Percentiles rank a stretch among this genome's conserved stretches.
Evolutionary conservation across 83 land plant genomes (phyloP).

Genomic region (Larix sibirica): DNA sequence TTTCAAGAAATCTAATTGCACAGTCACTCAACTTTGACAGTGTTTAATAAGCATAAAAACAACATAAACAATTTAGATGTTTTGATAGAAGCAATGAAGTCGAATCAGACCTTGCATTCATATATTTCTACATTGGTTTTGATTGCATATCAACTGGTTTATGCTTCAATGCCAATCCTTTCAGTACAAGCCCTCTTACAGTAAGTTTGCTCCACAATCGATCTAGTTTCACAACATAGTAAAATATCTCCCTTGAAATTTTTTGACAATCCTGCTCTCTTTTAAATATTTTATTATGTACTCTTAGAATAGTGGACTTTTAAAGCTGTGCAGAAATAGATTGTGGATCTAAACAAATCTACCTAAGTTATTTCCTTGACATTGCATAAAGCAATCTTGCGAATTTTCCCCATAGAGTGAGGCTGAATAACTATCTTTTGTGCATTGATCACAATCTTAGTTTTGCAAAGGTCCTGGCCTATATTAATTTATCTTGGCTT

Average conservation of each 20-base stretch:
- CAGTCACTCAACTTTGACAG: conserved; percentile 46
- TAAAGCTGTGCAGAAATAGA: conserved; percentile 70
- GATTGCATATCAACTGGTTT: conserved; percentile 98
- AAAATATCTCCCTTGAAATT: neutral
- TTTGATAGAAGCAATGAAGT: neutral
- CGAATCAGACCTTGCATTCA: conserved; percentile 30
- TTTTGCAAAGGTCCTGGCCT: too few species aligned
- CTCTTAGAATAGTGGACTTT: neutral
- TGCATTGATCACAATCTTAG: too few species aligned
- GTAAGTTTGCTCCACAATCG: conserved; percentile 30
- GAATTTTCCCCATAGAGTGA: too few species aligned
- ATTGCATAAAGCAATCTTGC: too few species aligned
- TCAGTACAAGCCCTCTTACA: conserved; percentile 64
- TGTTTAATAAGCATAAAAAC: conserved; percentile 19
- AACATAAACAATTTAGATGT: conserved; percentile 8
- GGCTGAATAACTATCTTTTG: too few species aligned
- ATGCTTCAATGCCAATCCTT: conserved; percentile 60
- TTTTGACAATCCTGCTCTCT: neutral
- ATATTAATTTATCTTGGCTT: too few species aligned
- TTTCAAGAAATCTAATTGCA: conserved; percentile 24
- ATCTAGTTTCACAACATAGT: neutral
- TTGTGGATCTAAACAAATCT: conserved; percentile 64
- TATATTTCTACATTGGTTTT: conserved; percentile 91
- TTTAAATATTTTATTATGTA: neutral
- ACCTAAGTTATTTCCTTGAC: too few species aligned